phyloP scores from a whole-genome alignment of 352 stramenopile genomes.

The Phytophthora pluvialis region DNA sequence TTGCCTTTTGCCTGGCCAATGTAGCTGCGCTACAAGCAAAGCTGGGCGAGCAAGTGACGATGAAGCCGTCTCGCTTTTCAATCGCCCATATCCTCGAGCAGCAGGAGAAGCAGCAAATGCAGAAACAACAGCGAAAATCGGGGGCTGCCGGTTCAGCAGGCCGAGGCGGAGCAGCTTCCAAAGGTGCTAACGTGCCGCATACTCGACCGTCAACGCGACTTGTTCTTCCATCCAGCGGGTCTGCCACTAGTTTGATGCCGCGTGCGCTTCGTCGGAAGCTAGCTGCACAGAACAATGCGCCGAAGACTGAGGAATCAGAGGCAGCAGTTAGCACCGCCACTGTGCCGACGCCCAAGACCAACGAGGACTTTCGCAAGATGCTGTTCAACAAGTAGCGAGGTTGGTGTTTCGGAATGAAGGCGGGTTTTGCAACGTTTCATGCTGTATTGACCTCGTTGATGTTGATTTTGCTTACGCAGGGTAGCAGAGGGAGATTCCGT shows the following conservation, averaged over 20 bases:
- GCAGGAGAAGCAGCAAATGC: constrained; percentile 55
- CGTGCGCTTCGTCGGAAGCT: constrained; percentile 50
- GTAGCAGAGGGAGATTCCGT: constrained; percentile 25
- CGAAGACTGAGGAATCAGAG: constrained; percentile 6
- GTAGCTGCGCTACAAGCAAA: constrained; percentile 37
- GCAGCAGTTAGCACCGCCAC: background rate
- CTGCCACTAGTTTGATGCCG: constrained; percentile 57
- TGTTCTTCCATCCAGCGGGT: constrained; percentile 24
- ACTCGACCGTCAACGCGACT: constrained; percentile 39
- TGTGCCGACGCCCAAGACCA: constrained; percentile 55
- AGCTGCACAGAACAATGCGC: constrained; percentile 30
- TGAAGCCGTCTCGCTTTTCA: constrained; percentile 67
- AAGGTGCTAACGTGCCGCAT: constrained; percentile 26
- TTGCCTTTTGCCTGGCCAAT: constrained; percentile 39
- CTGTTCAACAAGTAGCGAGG: constrained; percentile 52
- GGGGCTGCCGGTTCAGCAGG: background rate
- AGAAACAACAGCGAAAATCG: constrained; percentile 37
- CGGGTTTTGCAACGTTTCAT: constrained; percentile 2
- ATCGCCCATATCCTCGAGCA: constrained; percentile 68
- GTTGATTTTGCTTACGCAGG: constrained; percentile 15
- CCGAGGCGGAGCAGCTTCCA: constrained; percentile 7
- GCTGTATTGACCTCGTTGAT: constrained; percentile 15
- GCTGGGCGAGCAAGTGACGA: constrained; percentile 56
- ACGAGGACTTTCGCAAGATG: constrained; percentile 76
- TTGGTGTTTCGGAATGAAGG: constrained; percentile 25